Conservation (phyloP, 2,329 filamentous ascomycete genomes). For the Aureobasidium sp. region DNA sequence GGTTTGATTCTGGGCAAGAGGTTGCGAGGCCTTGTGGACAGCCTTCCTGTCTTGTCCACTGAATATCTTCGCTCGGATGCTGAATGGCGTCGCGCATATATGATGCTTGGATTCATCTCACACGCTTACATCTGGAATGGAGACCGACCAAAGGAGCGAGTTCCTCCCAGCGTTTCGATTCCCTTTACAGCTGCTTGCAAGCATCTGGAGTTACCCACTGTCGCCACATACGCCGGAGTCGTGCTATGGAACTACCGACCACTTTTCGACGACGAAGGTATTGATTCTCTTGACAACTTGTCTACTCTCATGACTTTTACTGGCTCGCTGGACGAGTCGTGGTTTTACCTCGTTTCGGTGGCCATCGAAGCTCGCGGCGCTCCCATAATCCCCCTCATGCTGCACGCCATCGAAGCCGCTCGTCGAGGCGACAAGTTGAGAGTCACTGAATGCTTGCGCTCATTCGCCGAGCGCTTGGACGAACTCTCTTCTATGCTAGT, state of each 20-base stretch:
- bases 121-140: conserved; percentile 90
- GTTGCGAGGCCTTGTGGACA: conserved; percentile 69
- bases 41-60: conserved; percentile 75
- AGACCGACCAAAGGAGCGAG: conserved; percentile 56
- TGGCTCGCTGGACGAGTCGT: conserved; percentile 90
- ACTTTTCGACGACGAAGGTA: conserved; percentile 71
- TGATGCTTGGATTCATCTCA: conserved; percentile 67
- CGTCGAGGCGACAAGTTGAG: conserved; percentile 59
- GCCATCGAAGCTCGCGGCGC: conserved; percentile 90
- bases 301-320: conserved; percentile 86
- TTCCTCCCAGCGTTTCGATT: conserved; percentile 75
- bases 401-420: conserved; percentile 75
- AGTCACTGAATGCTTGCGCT: conserved; percentile 68
- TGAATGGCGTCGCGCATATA: conserved; percentile 87
- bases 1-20: conserved; percentile 77
- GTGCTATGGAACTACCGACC: conserved; percentile 97
- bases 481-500: conserved; percentile 71
- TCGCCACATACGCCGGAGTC: conserved; percentile 86
- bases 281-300: conserved; percentile 80
- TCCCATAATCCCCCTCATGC: conserved; percentile 79
- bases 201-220: conserved; percentile 72
- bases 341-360: conserved; percentile 95
- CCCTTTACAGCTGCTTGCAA: conserved; percentile 71
- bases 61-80: conserved; percentile 70
- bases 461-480: conserved; percentile 79